Base-by-base conservation (phyloP, 1,139 yeast species). In the Kodamaea plutei region DNA sequence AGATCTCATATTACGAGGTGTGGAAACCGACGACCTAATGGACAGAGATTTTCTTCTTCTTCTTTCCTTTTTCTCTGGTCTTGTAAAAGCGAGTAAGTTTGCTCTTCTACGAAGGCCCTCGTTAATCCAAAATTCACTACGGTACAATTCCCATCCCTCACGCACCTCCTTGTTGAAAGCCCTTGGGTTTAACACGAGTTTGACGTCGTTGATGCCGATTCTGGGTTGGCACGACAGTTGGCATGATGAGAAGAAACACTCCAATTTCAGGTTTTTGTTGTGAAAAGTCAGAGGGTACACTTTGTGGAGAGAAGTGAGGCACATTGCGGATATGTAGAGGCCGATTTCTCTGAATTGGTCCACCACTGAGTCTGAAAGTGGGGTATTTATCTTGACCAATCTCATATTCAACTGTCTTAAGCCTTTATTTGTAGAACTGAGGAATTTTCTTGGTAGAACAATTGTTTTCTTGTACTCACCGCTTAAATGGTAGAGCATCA, bases 61-160 rank as follows among this genome's bases (percentile, higher is more conserved):
- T 39, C 57, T 55, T 26, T 65, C 71, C 28, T 48, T 61, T 35
- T 59, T 64, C 35, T 48, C 48, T 4, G 26, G 26, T 16, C 21
- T 4, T 10, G 55, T 52, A 40, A 67, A 64, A 20, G 61, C 58
- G 41, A 68, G 45, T 46, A 70, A 54, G 24, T 58, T 55, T 30
- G 64, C 63, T 25, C 87, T 63, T 44, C 89, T 63, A 44, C 94
- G 70, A 5, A 79, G 76, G 2, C 88, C 83, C 53, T 88, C 96
- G 45, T 83, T 71, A 19, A 79, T 76, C 96, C 97, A 91, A 51
- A 88, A 91, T 52, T 89, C 96, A 47, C 85, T 85, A 36, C 98
- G 63, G 49, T 89, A 91, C 28, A 87, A 58, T 48, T 91, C 98
- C 98, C 98, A 91, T 8, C 89, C 93, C 52, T 89, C 96, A 43